Conservation (phyloP, 495 filamentous ascomycete genomes). For the Tuber calosporum region DNA sequence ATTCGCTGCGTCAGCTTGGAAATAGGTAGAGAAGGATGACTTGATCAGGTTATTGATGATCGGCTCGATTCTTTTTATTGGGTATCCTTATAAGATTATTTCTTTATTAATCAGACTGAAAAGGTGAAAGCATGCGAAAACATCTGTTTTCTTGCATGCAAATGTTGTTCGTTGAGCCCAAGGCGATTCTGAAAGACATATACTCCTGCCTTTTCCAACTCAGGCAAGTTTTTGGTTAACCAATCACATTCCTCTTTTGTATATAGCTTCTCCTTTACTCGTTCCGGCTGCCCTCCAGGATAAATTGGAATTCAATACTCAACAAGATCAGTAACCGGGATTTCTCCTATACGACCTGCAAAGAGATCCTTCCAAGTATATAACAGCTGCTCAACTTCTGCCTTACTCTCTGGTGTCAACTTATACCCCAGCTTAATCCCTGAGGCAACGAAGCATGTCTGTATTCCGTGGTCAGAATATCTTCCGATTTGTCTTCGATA, state of each 20-base stretch:
- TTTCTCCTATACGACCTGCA: too few relatives aligned
- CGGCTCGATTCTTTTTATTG: constrained; percentile 4
- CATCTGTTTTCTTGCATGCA: background rate
- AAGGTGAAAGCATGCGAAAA: background rate
- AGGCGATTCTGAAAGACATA: background rate
- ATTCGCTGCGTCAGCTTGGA: constrained; percentile 2
- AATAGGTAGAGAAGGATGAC: background rate
- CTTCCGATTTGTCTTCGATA: too few relatives aligned
- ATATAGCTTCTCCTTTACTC: background rate
- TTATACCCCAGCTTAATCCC: too few relatives aligned
- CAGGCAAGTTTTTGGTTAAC: background rate
- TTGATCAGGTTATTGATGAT: background rate
- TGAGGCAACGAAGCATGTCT: too few relatives aligned
- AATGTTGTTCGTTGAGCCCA: constrained; percentile 8
- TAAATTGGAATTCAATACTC: too few relatives aligned
- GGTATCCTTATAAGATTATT: background rate
- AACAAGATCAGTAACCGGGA: too few relatives aligned
- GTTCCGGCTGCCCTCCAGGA: too few relatives aligned
- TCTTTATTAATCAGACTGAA: background rate
- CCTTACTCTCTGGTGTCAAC: too few relatives aligned
- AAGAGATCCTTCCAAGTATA: too few relatives aligned
- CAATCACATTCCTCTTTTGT: constrained; percentile 4
- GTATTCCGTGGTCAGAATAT: too few relatives aligned
- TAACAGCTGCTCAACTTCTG: too few relatives aligned
- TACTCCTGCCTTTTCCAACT: constrained; percentile 7